Base-by-base conservation (phyloP, 345 rosid species). In the Linum trigynum region DNA sequence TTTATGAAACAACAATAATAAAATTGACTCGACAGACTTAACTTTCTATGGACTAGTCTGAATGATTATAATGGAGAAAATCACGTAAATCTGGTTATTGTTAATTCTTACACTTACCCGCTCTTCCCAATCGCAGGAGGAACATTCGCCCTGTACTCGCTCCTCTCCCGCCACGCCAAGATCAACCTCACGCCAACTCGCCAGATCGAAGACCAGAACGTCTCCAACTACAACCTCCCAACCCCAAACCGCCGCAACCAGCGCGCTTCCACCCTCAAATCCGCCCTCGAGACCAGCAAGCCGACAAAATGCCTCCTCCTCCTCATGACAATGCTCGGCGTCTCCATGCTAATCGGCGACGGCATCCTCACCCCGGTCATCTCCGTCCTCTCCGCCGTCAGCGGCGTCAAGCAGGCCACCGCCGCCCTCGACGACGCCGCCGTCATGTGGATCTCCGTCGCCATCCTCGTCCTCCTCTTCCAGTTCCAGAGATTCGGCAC, bases 401-500 rank as follows among this genome's bases (percentile, higher is more conserved):
- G 32, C 32, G 32, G 32, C 32, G 32, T 23, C 32, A 23, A 23
- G 32, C 32, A 23, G 32, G 32, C 32, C 32, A 23, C 32, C 32
- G 32, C 32, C 32, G 32, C 32, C 0, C 32, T 23, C 32, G 32
- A 23, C 32, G 32, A 23, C 32, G 32, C 32, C 32, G 32, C 32
- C 32, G 64, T 79, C 3, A 67, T 71, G 23, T 69, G 78, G 72
- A 64, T 76, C 10, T 74, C 77, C 4, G 66, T 70, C 3, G 78
- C 32, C 0, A 74, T 79, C 45, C 48, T 79, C 64, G 36, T 79
- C 16, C 3, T 42, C 16, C 69, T 80, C 0, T 69, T 74, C 64
- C 63, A 57, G 55, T 67, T 66, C 39, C 76, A 78, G 41, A 66
- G 73, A 59, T 56, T 67, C 45, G 81, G 81, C 55, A 74, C 81